Evolutionary conservation across 2,329 filamentous ascomycete genomes (phyloP).

Genomic region (Aspergillus oerlinghausenensis): DNA sequence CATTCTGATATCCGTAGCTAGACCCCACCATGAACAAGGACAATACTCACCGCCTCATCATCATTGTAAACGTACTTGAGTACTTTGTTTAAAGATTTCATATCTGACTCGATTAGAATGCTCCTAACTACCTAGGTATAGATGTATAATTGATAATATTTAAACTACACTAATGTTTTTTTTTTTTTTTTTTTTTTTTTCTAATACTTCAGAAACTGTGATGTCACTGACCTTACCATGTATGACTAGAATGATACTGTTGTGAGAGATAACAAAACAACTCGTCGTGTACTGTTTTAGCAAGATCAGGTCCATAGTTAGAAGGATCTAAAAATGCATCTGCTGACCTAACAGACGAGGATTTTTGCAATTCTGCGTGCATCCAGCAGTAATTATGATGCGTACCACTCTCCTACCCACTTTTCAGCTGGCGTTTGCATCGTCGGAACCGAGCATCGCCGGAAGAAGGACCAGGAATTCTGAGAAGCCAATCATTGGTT

Average conservation of each 20-base stretch:
- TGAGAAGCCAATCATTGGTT: not conserved
- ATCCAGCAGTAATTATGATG: not conserved
- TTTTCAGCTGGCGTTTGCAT: not conserved
- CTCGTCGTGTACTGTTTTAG: not conserved
- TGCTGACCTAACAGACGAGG: slow-evolving; percentile 6
- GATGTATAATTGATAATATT: too few relatives aligned
- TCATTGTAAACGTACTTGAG: not conserved
- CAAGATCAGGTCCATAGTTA: slow-evolving; percentile 12
- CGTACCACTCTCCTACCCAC: not conserved
- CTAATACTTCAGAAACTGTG: too few relatives aligned
- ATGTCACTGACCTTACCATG: too few relatives aligned
- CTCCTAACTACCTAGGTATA: too few relatives aligned
- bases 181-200: too few relatives aligned
- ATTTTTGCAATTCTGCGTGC: not conserved
- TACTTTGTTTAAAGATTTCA: not conserved
- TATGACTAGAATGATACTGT: too few relatives aligned
- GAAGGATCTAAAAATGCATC: slow-evolving; percentile 4
- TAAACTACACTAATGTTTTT: too few relatives aligned
- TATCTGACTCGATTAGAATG: too few relatives aligned
- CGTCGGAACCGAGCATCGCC: slow-evolving; percentile 15
- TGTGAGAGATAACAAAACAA: not conserved
- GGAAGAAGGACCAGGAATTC: slow-evolving; percentile 1
- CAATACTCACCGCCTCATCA: not conserved
- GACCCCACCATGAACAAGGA: not conserved
- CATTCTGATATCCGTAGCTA: not conserved